Evolutionary conservation across 495 filamentous ascomycete genomes (phyloP).

Genomic region (Aspergillus kassunensis): DNA sequence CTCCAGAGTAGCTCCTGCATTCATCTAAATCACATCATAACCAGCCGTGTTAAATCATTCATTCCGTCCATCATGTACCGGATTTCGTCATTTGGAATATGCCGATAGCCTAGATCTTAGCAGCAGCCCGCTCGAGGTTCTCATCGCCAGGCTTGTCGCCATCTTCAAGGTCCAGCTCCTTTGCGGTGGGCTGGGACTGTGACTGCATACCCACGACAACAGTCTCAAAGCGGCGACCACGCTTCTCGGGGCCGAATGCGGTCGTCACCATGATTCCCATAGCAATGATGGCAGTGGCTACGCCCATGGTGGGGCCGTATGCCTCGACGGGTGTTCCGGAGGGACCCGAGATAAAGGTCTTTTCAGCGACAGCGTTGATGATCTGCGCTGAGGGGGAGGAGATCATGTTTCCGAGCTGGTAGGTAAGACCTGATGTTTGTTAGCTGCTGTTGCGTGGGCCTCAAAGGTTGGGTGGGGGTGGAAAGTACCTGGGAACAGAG

Average conservation of each 20-base stretch:
- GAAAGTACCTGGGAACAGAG: slow-evolving; percentile 37
- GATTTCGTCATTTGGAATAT: neutral
- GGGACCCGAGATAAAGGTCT: slow-evolving; percentile 38
- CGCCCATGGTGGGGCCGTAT: slow-evolving; percentile 65
- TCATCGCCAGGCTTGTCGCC: slow-evolving; percentile 8
- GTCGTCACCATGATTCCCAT: slow-evolving; percentile 58
- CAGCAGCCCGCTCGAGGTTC: neutral
- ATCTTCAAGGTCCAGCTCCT: slow-evolving; percentile 20
- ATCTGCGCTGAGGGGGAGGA: slow-evolving; percentile 70
- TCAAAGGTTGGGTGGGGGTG: neutral
- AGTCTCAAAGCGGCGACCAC: slow-evolving; percentile 63
- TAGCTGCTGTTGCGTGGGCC: neutral
- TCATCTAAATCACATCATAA: neutral
- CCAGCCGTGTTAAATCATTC: neutral
- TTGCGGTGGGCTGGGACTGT: slow-evolving; percentile 21
- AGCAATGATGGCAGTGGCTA: slow-evolving; percentile 67
- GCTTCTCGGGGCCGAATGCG: slow-evolving; percentile 54
- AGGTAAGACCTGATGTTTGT: slow-evolving; percentile 38
- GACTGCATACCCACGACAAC: slow-evolving; percentile 53
- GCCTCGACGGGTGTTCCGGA: slow-evolving; percentile 53
- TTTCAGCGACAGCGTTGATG: slow-evolving; percentile 63
- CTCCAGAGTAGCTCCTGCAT: no score
- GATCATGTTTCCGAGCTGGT: slow-evolving; percentile 75
- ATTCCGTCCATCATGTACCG: no score
- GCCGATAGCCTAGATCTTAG: neutral